Conservation (phyloP, 2,329 filamentous ascomycete species). For the Aspergillus neoniger region DNA sequence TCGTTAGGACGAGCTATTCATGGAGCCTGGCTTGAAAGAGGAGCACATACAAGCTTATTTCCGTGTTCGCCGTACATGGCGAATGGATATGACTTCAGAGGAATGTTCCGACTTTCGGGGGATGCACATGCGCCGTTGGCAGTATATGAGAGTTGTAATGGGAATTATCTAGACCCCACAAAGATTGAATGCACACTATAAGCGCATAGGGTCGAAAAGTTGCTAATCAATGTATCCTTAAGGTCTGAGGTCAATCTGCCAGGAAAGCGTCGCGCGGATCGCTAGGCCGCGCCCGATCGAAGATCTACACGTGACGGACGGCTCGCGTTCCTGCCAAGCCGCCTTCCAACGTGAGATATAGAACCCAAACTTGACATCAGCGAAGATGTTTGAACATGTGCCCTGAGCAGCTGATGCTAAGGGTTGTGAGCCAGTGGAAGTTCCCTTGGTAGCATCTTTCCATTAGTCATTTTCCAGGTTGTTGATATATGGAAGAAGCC, state of each 20-base stretch:
- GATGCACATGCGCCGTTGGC: not conserved
- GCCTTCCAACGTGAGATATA: not conserved
- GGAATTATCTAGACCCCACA: not conserved
- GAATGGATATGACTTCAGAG: not conserved
- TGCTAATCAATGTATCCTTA: not conserved
- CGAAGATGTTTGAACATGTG: not conserved
- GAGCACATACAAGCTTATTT: constrained; percentile 70
- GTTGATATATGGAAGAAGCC: too few relatives aligned
- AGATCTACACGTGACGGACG: constrained; percentile 10
- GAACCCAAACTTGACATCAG: not conserved
- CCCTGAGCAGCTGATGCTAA: not conserved
- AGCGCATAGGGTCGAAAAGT: not conserved
- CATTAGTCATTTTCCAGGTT: not conserved
- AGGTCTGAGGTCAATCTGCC: not conserved
- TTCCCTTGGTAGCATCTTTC: not conserved
- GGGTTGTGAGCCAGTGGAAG: not conserved
- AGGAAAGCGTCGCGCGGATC: not conserved
- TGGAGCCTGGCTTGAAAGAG: not conserved
- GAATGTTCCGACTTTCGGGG: not conserved
- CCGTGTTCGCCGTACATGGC: constrained; percentile 85
- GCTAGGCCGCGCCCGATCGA: constrained; percentile 2
- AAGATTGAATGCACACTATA: not conserved
- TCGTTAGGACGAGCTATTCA: not conserved
- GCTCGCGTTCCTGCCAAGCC: constrained; percentile 9
- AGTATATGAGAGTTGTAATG: not conserved